Conservation (phyloP, 805 yeast species). For the Metschnikowia lochheadii region DNA sequence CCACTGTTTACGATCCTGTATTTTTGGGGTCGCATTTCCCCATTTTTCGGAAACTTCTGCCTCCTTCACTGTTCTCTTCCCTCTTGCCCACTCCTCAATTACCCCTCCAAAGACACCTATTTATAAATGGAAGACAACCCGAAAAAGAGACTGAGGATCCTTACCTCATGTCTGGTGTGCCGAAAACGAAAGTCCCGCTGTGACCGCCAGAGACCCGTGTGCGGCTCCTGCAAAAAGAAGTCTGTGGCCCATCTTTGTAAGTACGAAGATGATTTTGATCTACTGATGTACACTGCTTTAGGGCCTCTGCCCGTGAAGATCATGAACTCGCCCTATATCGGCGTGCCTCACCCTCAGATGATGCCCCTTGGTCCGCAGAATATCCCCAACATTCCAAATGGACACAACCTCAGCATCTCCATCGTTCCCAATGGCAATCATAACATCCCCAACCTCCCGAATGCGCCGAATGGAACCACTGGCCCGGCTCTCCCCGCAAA, state of each 20-base stretch:
- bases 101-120: background rate
- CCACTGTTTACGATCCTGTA: constrained; percentile 1
- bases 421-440: background rate
- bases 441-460: background rate
- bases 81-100: background rate
- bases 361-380: constrained; percentile 3
- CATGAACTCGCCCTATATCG: constrained; percentile 11
- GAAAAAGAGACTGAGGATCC: constrained; percentile 37
- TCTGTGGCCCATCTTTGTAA: constrained; percentile 41
- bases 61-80: background rate
- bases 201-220: constrained; percentile 40
- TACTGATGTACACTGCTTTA: background rate
- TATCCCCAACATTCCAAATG: background rate
- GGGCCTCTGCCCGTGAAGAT: background rate
- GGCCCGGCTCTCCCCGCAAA: background rate
- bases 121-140: constrained; percentile 1
- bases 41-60: background rate
- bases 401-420: background rate
- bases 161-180: constrained; percentile 43
- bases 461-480: background rate
- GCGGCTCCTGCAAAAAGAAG: constrained; percentile 41
- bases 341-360: constrained; percentile 4
- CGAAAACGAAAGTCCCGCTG: constrained; percentile 41
- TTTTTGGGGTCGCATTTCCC: background rate
- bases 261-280: constrained; percentile 25